Conservation (phyloP, 176 grass and related monocot genomes). For the Thalia dealbata region DNA sequence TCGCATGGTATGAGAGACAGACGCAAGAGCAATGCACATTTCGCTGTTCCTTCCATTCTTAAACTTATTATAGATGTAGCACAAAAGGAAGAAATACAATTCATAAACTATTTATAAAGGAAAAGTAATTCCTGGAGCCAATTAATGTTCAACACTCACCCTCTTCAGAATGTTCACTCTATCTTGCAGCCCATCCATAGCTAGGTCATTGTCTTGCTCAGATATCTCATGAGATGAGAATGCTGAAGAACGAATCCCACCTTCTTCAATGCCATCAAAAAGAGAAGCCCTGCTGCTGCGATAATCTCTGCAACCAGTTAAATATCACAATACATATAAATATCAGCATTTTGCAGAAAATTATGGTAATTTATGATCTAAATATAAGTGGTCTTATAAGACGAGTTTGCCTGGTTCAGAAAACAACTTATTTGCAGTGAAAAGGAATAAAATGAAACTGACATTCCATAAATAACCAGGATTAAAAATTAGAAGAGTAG, state of each 20-base stretch:
- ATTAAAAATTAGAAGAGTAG: neutral
- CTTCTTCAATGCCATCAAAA: slow-evolving; percentile 92
- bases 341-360: neutral
- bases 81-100: no score
- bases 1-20: no score
- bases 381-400: neutral
- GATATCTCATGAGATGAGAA: slow-evolving; percentile 85
- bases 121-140: neutral
- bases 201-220: slow-evolving; percentile 68
- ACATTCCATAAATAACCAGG: neutral
- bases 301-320: slow-evolving; percentile 23
- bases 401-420: neutral
- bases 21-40: no score
- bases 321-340: slow-evolving; percentile 11
- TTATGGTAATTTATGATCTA: neutral
- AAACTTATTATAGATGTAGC: no score
- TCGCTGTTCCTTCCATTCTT: no score
- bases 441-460: neutral
- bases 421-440: neutral
- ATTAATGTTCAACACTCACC: slow-evolving; percentile 30
- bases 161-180: slow-evolving; percentile 91
- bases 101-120: no score
- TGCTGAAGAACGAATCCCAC: slow-evolving; percentile 53
- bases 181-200: slow-evolving; percentile 85
- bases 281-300: slow-evolving; percentile 55